Percentiles rank a stretch among this genome's conserved stretches.
phyloP scores from a whole-genome alignment of 179 eudicot species.

The Nepenthes alata region DNA sequence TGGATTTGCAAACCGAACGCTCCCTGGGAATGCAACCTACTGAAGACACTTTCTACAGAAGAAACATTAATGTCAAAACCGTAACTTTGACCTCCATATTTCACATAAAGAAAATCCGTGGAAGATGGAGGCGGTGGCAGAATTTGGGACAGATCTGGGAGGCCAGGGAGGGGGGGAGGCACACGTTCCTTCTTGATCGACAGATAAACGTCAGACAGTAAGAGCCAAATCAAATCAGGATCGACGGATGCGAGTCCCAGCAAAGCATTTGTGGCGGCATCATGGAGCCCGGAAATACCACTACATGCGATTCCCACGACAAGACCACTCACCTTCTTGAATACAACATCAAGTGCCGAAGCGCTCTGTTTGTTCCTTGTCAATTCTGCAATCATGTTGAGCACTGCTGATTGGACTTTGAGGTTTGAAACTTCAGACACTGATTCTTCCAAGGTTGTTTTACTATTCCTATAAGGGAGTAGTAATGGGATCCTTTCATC shows the following conservation, averaged over 20 bases:
- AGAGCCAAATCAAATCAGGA: constrained; percentile 91
- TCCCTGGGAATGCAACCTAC: constrained; percentile 29
- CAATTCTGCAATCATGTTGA: constrained; percentile 67
- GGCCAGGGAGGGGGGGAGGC: constrained; percentile 28
- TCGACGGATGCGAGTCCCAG: constrained; percentile 58
- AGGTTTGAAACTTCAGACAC: constrained; percentile 55
- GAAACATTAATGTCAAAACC: constrained; percentile 65
- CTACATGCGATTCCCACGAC: constrained; percentile 82
- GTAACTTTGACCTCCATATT: constrained; percentile 78
- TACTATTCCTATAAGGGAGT: constrained; percentile 67
- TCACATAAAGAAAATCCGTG: constrained; percentile 52
- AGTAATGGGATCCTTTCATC: constrained; percentile 42
- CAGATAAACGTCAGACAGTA: constrained; percentile 71
- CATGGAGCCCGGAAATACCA: constrained; percentile 57
- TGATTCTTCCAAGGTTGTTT: constrained; percentile 34
- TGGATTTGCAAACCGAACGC: constrained; percentile 7
- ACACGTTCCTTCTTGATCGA: constrained; percentile 31
- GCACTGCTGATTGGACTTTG: constrained; percentile 72
- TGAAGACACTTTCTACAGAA: constrained; percentile 51
- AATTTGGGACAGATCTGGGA: constrained; percentile 42
- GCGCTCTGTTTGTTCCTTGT: constrained; percentile 61
- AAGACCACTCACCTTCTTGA: constrained; percentile 79
- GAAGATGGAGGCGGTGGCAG: constrained; percentile 43
- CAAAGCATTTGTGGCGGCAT: constrained; percentile 60
- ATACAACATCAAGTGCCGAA: constrained; percentile 54